Conservation (phyloP, 2,329 filamentous ascomycete genomes). For the Colletotrichum agaves region DNA sequence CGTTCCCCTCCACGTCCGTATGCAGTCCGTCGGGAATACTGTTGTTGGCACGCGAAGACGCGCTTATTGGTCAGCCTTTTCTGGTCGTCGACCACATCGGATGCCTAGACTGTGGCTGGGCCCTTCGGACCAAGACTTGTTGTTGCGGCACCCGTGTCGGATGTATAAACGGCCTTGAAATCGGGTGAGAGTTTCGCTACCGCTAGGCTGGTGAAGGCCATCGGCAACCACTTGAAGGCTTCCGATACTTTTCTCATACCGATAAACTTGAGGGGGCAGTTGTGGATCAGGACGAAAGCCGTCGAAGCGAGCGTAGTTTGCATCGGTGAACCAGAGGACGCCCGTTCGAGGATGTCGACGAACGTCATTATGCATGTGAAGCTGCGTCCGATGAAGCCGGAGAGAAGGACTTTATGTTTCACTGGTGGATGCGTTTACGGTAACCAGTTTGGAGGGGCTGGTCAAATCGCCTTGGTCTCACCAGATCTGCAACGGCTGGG, state of each 20-base stretch:
- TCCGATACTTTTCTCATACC: constrained; percentile 49
- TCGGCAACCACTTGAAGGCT: neutral
- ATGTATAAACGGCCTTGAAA: too few species aligned
- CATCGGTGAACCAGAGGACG: constrained; percentile 72
- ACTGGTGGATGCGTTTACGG: neutral
- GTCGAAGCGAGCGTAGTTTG: constrained; percentile 67
- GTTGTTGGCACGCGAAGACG: constrained; percentile 62
- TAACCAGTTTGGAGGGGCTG: constrained; percentile 53
- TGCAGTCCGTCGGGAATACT: constrained; percentile 67
- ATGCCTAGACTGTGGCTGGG: constrained; percentile 58
- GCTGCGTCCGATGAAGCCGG: constrained; percentile 67
- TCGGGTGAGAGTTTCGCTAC: too few species aligned
- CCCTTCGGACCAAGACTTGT: constrained; percentile 23
- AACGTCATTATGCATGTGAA: constrained; percentile 71
- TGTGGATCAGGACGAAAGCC: constrained; percentile 64
- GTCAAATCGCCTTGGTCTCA: constrained; percentile 53
- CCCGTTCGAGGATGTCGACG: constrained; percentile 61
- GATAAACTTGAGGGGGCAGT: constrained; percentile 68
- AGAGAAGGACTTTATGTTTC: constrained; percentile 56
- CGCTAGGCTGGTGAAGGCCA: too few species aligned
- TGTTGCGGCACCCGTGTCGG: neutral
- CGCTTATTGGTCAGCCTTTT: constrained; percentile 56
- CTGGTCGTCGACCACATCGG: constrained; percentile 51
- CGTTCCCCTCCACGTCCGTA: constrained; percentile 62
- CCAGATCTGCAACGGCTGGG: neutral